Evolutionary conservation across 306 rosid species (phyloP).

Genomic region (Vigna unguiculata): DNA sequence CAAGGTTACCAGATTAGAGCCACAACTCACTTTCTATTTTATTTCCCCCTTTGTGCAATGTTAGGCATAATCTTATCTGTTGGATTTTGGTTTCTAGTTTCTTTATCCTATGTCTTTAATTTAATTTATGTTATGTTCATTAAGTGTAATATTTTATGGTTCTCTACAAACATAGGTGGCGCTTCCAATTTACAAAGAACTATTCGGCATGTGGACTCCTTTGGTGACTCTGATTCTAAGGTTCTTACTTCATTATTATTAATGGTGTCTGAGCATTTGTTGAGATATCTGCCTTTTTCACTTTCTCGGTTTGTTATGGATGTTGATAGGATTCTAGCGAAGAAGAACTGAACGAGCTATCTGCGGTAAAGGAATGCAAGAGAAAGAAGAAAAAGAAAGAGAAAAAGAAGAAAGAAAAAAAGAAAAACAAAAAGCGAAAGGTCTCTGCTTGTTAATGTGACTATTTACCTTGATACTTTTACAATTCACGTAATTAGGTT

Average conservation of each 20-base stretch:
- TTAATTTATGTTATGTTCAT: constrained; percentile 6
- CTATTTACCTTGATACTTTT: constrained; percentile 32
- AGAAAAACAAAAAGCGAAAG: constrained; percentile 65
- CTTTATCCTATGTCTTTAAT: constrained; percentile 2
- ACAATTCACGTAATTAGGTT: constrained; percentile 25
- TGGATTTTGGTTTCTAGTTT: constrained; percentile 15
- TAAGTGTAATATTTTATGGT: background rate
- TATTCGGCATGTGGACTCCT: constrained; percentile 74
- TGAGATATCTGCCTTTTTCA: constrained; percentile 22
- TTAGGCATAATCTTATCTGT: background rate
- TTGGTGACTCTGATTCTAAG: constrained; percentile 71
- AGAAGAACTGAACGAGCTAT: constrained; percentile 48
- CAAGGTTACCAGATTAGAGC: background rate
- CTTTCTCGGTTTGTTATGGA: constrained; percentile 24
- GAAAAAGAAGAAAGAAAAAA: constrained; percentile 49
- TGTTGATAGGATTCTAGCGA: constrained; percentile 57
- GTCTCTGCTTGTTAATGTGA: constrained; percentile 44
- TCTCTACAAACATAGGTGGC: constrained; percentile 54
- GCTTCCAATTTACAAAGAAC: constrained; percentile 60
- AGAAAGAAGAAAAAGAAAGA: constrained; percentile 57
- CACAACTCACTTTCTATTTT: constrained; percentile 7
- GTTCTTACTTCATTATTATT: constrained; percentile 46
- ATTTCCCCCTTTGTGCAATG: background rate
- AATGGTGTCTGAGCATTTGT: constrained; percentile 5
- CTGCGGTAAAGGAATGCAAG: constrained; percentile 51